A percentile compares a stretch with the other conserved stretches of the same genome.
Evolutionary conservation across 2,329 filamentous ascomycete species (phyloP).

Genomic region (Erysiphe neolycopersici): DNA sequence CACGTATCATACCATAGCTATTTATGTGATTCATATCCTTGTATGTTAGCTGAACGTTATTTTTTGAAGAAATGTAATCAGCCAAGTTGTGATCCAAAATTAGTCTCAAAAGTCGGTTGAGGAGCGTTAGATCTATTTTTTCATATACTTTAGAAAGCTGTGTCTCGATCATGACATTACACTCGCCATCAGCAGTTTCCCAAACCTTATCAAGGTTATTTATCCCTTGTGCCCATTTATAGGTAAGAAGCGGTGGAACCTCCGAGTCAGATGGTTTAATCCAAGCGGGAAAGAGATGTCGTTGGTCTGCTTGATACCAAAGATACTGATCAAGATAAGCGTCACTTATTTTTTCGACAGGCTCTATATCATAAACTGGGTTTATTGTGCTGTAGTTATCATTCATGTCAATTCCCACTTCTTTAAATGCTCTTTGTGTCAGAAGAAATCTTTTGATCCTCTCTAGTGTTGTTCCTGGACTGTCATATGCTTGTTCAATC

Average conservation of each 20-base stretch:
- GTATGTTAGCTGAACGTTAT: slow-evolving; percentile 96
- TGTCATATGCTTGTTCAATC: slow-evolving; percentile 96
- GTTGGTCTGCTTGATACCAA: slow-evolving; percentile 96
- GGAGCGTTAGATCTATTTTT: slow-evolving; percentile 88
- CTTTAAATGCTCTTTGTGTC: slow-evolving; percentile 94
- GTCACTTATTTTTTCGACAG: slow-evolving; percentile 97
- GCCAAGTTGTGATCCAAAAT: slow-evolving; percentile 99
- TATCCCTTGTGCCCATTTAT: slow-evolving; percentile 99
- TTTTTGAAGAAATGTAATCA: slow-evolving; percentile 97
- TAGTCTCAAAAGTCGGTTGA: slow-evolving; percentile 74
- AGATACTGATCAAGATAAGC: slow-evolving; percentile 96
- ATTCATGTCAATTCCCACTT: slow-evolving; percentile 99
- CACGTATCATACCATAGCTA: slow-evolving; percentile 93
- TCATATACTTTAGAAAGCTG: slow-evolving; percentile 98
- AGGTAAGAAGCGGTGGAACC: slow-evolving; percentile 75
- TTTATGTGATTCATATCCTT: slow-evolving; percentile 99
- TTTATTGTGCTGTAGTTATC: slow-evolving; percentile 99
- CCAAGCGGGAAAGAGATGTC: slow-evolving; percentile 92
- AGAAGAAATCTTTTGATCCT: slow-evolving; percentile 93
- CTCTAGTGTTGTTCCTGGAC: slow-evolving; percentile 81
- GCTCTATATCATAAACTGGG: slow-evolving; percentile 94
- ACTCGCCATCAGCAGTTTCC: slow-evolving; percentile 82
- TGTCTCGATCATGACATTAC: slow-evolving; percentile 96
- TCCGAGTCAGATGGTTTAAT: slow-evolving; percentile 98
- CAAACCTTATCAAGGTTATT: slow-evolving; percentile 93